Evolutionary conservation across 2,329 filamentous ascomycete species (phyloP), one percentile per base, ranked within the genome.

Genomic region (Dendrostoma leiphaemia): DNA sequence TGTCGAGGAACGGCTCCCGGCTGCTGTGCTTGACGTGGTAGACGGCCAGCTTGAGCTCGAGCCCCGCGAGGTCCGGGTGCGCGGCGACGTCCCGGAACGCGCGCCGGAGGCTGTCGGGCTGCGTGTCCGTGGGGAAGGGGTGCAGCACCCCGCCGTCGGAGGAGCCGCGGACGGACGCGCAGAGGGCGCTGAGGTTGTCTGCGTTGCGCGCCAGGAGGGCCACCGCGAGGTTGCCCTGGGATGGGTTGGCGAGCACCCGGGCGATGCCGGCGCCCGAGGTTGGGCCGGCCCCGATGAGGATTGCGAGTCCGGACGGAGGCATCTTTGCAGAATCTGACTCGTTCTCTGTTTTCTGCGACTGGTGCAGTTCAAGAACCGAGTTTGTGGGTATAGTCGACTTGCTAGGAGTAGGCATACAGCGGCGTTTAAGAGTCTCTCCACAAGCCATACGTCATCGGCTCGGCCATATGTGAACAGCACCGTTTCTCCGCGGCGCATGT

Each of bases 11-110:
- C 0, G 80, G 77, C 59, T 79, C 82, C 65, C 77, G 80, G 60
- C 70, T 72, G 1, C 71, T 71, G 58, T 82, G 76, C 63, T 83
- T 84, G 62, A 84, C 74, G 59, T 77, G 80, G 64, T 78, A 84
- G 24, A 85, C 71, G 1, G 79, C 76, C 10, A 82, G 61, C 46
- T 73, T 69, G 4, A 83, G 69, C 54, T 81, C 81, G 21, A 84
- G 66, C 8, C 68, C 69, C 21, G 67, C 61, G 65, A 82, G 80
- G 24, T 74, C 76, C 6, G 66, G 41, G 59, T 82, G 76, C 0
- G 59, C 59, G n/a, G 72, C 69, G 58, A 84, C 81, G 15, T 74
- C 71, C 8, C 66, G 62, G 60, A 83, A 83, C 0, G 75, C 66
- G n/a, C 72, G 65, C 17, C 72, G 68, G 2, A 83, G 71, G 8